A percentile compares a stretch with the other conserved stretches of the same genome.
Evolutionary conservation across 2,329 filamentous ascomycete species (phyloP).

Genomic region (Stemphylium beticola): DNA sequence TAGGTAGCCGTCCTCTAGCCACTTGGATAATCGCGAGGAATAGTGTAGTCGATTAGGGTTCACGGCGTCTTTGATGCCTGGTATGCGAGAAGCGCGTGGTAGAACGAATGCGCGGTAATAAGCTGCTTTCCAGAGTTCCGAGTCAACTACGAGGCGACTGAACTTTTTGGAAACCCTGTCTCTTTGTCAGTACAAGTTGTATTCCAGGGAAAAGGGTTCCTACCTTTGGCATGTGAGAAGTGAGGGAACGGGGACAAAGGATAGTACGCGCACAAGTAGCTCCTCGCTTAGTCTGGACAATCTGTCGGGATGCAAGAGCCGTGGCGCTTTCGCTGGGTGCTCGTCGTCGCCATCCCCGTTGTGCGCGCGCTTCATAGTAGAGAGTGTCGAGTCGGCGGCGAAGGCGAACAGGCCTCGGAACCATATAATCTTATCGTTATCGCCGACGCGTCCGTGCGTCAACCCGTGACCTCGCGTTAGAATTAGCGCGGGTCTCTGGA

Average conservation of each 20-base stretch:
- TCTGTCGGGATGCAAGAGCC: constrained; percentile 59
- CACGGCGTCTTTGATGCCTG: constrained; percentile 62
- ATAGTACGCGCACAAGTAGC: constrained; percentile 81
- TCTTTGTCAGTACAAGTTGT: constrained; percentile 7
- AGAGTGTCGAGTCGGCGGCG: constrained; percentile 11
- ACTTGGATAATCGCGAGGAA: constrained; percentile 63
- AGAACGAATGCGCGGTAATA: constrained; percentile 90
- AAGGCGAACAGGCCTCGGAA: constrained; percentile 13
- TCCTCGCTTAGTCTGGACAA: constrained; percentile 84
- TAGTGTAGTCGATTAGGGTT: constrained; percentile 54
- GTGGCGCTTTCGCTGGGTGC: constrained; percentile 54
- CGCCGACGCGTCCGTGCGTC: constrained; percentile 19
- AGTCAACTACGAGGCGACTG: constrained; percentile 74
- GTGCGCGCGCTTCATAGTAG: constrained; percentile 47
- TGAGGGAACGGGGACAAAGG: constrained; percentile 72
- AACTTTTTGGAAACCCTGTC: constrained; percentile 76
- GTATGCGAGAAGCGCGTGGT: constrained; percentile 77
- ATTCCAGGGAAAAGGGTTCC: constrained; percentile 2
- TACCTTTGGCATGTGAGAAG: constrained; percentile 70
- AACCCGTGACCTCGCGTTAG: constrained; percentile 33
- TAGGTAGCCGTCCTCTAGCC: constrained; percentile 66
- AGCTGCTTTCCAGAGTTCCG: constrained; percentile 86
- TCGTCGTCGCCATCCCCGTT: constrained; percentile 37
- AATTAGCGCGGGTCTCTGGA: constrained; percentile 4
- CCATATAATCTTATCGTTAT: constrained; percentile 24